phyloP scores from a whole-genome alignment of 2,329 filamentous ascomycete genomes.

The Monosporascus cannonballus region DNA sequence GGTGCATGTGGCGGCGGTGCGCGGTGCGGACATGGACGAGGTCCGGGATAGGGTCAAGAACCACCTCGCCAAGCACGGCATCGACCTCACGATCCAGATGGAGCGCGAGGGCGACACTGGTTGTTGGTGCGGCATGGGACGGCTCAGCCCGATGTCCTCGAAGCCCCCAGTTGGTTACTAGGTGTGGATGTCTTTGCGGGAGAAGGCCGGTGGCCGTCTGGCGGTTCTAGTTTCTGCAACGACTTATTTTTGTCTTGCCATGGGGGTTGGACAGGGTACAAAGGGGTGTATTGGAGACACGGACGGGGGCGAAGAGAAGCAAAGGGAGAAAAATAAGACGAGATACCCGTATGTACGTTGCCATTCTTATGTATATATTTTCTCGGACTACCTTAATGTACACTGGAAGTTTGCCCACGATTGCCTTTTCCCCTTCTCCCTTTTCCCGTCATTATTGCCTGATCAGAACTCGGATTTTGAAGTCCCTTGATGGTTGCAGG shows the following conservation, averaged over 20 bases:
- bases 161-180: constrained; percentile 22
- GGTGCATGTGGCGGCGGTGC: constrained; percentile 76
- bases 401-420: not conserved
- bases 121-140: constrained; percentile 53
- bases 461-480: no score
- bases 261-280: no score
- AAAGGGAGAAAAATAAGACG: no score
- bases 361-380: not conserved
- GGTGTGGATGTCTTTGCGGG: not conserved
- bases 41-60: constrained; percentile 70
- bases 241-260: no score
- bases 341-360: not conserved
- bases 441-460: no score
- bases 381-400: not conserved
- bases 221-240: not conserved
- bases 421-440: no score
- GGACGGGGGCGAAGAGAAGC: not conserved
- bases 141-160: constrained; percentile 25
- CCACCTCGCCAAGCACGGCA: constrained; percentile 63
- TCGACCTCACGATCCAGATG: constrained; percentile 82
- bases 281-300: no score
- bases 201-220: not conserved
- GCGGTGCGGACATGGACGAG: constrained; percentile 70
- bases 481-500: no score
- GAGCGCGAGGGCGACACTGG: constrained; percentile 71